These are phyloP conservation scores for Rhizopogon vinicolor DNA, from an alignment of 768 basidiomycete genomes.

Conservation along the genomic window DNA sequence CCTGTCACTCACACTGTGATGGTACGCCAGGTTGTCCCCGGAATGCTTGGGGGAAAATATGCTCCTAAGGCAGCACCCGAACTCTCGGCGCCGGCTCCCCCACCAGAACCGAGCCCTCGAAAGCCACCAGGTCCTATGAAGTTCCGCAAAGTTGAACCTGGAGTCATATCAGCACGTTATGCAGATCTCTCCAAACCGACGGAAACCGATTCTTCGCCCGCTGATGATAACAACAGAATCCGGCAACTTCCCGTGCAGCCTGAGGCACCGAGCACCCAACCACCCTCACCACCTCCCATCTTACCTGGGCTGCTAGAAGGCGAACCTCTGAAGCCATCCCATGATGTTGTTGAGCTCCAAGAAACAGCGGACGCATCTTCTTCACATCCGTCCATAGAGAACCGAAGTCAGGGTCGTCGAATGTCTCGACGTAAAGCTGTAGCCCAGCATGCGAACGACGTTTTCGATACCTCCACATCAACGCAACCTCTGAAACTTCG, in stretches of 20 bases:
- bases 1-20: conserved; percentile 23
- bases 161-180: conserved; percentile 28
- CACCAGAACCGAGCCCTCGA: conserved; percentile 10
- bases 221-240: background rate
- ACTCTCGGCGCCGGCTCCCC: conserved; percentile 1
- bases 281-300: background rate
- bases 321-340: conserved; percentile 4
- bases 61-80: conserved; percentile 15
- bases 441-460: conserved; percentile 31
- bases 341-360: conserved; percentile 13
- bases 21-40: conserved; percentile 33
- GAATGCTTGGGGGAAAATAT: conserved; percentile 26
- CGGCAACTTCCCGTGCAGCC: background rate
- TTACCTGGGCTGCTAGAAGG: conserved; percentile 12
- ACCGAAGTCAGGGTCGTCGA: conserved; percentile 33
- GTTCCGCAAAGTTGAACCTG: conserved; percentile 36
- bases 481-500: conserved; percentile 34
- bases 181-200: background rate
- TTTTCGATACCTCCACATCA: conserved; percentile 27
- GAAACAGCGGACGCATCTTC: conserved; percentile 1
- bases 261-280: background rate
- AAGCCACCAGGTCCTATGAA: conserved; percentile 26
- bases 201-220: background rate
- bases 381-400: background rate
- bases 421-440: conserved; percentile 48